phyloP scores from a whole-genome alignment of 2,329 filamentous ascomycete species.

The Colletotrichum siamense region DNA sequence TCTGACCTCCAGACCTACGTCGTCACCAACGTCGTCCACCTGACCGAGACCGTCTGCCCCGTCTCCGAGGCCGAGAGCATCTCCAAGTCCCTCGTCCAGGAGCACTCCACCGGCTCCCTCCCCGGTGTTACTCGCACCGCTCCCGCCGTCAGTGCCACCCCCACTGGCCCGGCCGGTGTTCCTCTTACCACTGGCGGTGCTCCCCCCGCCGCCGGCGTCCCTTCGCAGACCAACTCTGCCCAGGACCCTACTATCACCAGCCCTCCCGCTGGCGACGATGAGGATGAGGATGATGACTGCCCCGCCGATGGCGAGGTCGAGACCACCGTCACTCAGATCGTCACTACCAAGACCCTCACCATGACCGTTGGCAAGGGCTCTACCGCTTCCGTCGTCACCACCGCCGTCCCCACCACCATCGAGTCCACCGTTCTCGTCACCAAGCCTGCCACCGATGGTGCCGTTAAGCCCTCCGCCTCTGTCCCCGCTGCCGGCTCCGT shows the following conservation, averaged over 20 bases:
- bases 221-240: slow-evolving; percentile 22
- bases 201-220: slow-evolving; percentile 3
- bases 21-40: slow-evolving; percentile 43
- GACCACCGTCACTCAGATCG: slow-evolving; percentile 30
- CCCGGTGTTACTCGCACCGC: slow-evolving; percentile 38
- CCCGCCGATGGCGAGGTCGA: slow-evolving; percentile 15
- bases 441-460: slow-evolving; percentile 5
- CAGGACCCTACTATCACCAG: slow-evolving; percentile 22
- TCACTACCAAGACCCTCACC: slow-evolving; percentile 38
- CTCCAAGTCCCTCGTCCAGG: slow-evolving; percentile 42
- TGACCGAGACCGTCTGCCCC: slow-evolving; percentile 52
- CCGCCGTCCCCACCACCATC: slow-evolving; percentile 49
- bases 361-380: slow-evolving; percentile 37
- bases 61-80: slow-evolving; percentile 45
- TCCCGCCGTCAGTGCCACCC: slow-evolving; percentile 32
- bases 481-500: background rate
- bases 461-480: background rate
- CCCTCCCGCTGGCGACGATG: background rate
- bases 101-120: slow-evolving; percentile 40
- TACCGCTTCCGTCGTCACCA: slow-evolving; percentile 40
- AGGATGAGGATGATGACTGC: slow-evolving; percentile 18
- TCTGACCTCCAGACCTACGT: slow-evolving; percentile 36
- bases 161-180: slow-evolving; percentile 23
- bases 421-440: slow-evolving; percentile 39
- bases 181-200: slow-evolving; percentile 41